phyloP scores from a whole-genome alignment of 2,329 filamentous ascomycete species.

The Exophiala bonariae region DNA sequence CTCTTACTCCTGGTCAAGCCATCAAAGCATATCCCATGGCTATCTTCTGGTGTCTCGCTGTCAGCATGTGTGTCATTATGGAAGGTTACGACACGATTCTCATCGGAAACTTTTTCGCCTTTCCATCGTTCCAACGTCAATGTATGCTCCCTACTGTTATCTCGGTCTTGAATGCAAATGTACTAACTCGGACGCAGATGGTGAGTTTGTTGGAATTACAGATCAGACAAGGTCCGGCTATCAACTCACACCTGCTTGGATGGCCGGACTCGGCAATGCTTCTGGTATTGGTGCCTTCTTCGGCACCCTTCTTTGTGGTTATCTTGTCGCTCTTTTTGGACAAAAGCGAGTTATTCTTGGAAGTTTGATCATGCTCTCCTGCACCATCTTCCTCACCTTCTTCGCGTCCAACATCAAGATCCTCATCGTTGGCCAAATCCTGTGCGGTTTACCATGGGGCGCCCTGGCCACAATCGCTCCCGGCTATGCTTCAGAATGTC shows the following conservation, averaged over 20 bases:
- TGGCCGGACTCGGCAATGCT: slow-evolving; percentile 18
- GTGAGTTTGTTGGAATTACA: slow-evolving; percentile 20
- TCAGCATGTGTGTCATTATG: slow-evolving; percentile 52
- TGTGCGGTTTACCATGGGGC: slow-evolving; percentile 28
- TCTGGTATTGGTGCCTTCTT: slow-evolving; percentile 19
- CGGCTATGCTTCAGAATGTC: slow-evolving; percentile 19
- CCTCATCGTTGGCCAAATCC: slow-evolving; percentile 30
- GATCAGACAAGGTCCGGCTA: slow-evolving; percentile 33
- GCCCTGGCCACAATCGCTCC: slow-evolving; percentile 21
- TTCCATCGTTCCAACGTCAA: slow-evolving; percentile 37
- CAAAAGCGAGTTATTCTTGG: slow-evolving; percentile 21
- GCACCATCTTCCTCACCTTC: slow-evolving; percentile 32
- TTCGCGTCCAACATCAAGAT: slow-evolving; percentile 30
- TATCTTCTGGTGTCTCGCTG: slow-evolving; percentile 38
- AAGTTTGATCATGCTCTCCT: slow-evolving; percentile 12
- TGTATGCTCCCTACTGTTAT: slow-evolving; percentile 9
- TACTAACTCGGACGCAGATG: slow-evolving; percentile 6
- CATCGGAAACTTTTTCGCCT: slow-evolving; percentile 30
- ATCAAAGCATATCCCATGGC: slow-evolving; percentile 30
- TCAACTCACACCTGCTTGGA: slow-evolving; percentile 21
- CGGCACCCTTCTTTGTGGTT: slow-evolving; percentile 17
- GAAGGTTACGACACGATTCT: slow-evolving; percentile 39
- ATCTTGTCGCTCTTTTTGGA: slow-evolving; percentile 16
- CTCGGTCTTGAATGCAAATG: neutral
- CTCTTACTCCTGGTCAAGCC: slow-evolving; percentile 22